phyloP scores from a whole-genome alignment of 1,284 basidiomycete species.

The Ustanciosporium gigantosporum region DNA sequence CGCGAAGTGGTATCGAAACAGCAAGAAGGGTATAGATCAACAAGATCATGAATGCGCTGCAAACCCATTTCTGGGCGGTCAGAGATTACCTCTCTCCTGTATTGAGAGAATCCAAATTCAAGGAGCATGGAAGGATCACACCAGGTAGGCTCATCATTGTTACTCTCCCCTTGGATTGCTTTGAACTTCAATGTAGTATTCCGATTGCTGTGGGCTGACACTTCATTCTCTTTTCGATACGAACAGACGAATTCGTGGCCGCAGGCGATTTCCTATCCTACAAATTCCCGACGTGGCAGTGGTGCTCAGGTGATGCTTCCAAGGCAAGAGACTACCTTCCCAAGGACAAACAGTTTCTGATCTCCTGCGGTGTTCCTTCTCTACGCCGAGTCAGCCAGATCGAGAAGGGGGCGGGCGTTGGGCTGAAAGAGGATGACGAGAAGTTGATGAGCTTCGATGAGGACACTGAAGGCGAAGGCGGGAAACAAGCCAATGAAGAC shows the following conservation, averaged over 20 bases:
- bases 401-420: conserved; percentile 23
- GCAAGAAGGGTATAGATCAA: too few species aligned
- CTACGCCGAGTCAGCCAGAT: conserved; percentile 54
- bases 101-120: conserved; percentile 96
- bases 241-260: conserved; percentile 57
- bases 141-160: conserved; percentile 70
- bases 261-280: conserved; percentile 58
- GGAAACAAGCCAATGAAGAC: conserved; percentile 21
- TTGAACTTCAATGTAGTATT: not conserved
- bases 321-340: conserved; percentile 90
- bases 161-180: not conserved
- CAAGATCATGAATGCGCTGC: conserved; percentile 21
- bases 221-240: not conserved
- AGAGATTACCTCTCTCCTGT: conserved; percentile 96
- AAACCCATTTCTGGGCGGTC: conserved; percentile 88
- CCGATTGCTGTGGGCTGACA: not conserved
- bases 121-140: conserved; percentile 94
- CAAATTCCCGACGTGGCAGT: conserved; percentile 60
- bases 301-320: conserved; percentile 67
- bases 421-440: conserved; percentile 35
- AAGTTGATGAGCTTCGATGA: conserved; percentile 42
- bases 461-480: conserved; percentile 33
- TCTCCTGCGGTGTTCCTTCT: conserved; percentile 63
- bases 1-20: too few species aligned
- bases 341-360: conserved; percentile 90